Percentiles rank a stretch among this genome's conserved stretches.
Evolutionary conservation across 352 stramenopile species (phyloP).

Genomic region (Phytophthora podocarpi): DNA sequence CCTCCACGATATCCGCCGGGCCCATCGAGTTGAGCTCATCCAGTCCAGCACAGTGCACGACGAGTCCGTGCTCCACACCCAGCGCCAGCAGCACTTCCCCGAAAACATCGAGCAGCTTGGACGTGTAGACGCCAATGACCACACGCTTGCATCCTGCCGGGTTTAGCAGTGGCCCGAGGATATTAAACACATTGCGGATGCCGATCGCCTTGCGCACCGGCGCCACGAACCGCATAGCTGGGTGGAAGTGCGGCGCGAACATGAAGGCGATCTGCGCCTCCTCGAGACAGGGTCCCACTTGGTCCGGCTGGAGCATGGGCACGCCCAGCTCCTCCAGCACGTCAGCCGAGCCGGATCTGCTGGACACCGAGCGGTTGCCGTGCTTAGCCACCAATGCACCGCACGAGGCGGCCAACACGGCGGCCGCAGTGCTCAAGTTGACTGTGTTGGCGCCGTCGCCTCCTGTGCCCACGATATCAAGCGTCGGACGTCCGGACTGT

Average conservation of each 20-base stretch:
- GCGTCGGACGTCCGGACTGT: constrained; percentile 72
- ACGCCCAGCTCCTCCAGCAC: constrained; percentile 97
- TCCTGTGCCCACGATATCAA: constrained; percentile 99
- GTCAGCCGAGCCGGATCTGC: constrained; percentile 94
- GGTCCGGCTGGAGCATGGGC: constrained; percentile 91
- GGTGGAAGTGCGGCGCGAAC: constrained; percentile 97
- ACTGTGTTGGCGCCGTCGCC: constrained; percentile 98
- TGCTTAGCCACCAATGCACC: constrained; percentile 96
- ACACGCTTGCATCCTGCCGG: constrained; percentile 93
- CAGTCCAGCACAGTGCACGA: constrained; percentile 98
- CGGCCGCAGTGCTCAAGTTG: constrained; percentile 97
- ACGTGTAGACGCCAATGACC: constrained; percentile 99
- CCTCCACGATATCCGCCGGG: constrained; percentile 77
- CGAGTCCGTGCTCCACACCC: constrained; percentile 96
- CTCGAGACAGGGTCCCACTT: constrained; percentile 94
- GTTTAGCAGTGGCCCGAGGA: constrained; percentile 98
- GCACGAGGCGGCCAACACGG: constrained; percentile 94
- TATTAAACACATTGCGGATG: constrained; percentile 98
- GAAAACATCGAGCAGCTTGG: constrained; percentile 90
- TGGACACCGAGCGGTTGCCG: constrained; percentile 97
- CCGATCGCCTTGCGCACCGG: constrained; percentile 96
- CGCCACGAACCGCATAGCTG: constrained; percentile 95
- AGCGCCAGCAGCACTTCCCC: constrained; percentile 88
- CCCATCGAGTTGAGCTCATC: constrained; percentile 98
- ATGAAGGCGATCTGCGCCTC: constrained; percentile 96